Conservation (phyloP, 306 rosid species). For the Prunus fruticosa region DNA sequence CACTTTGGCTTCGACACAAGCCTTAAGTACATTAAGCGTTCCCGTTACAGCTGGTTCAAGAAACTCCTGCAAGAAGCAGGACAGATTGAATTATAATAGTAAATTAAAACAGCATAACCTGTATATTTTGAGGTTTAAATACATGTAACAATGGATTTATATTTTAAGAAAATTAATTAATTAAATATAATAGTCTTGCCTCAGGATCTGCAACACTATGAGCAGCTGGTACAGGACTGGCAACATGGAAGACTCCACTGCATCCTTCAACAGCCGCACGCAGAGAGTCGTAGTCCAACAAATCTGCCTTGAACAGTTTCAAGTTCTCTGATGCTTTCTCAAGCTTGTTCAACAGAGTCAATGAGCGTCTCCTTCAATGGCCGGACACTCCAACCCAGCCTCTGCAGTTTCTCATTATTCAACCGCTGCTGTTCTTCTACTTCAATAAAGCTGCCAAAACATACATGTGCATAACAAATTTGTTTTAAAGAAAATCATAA, state of each 20-base stretch:
- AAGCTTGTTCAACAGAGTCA: conserved; percentile 53
- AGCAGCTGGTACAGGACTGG: no score
- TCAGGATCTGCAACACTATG: no score
- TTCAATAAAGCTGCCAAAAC: conserved; percentile 10
- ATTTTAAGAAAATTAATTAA: neutral
- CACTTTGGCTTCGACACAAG: conserved; percentile 23
- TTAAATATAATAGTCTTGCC: no score
- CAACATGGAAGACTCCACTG: no score
- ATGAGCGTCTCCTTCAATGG: conserved; percentile 51
- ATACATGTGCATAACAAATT: neutral
- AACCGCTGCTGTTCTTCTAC: conserved; percentile 8
- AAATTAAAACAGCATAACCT: no score
- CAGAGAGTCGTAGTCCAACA: no score
- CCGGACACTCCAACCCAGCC: conserved; percentile 56
- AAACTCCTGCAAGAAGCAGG: neutral
- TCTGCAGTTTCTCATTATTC: conserved; percentile 51
- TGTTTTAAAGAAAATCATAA: neutral
- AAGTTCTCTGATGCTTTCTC: no score
- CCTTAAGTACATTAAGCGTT: conserved; percentile 25
- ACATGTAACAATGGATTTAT: no score
- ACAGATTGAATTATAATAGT: no score
- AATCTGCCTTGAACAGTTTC: no score
- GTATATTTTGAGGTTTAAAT: no score
- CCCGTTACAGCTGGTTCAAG: conserved; percentile 29
- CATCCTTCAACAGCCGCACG: no score